Evolutionary conservation across 2,329 filamentous ascomycete genomes (phyloP), one percentile per base, ranked within the genome.

Genomic region (Sporothrix phasma): DNA sequence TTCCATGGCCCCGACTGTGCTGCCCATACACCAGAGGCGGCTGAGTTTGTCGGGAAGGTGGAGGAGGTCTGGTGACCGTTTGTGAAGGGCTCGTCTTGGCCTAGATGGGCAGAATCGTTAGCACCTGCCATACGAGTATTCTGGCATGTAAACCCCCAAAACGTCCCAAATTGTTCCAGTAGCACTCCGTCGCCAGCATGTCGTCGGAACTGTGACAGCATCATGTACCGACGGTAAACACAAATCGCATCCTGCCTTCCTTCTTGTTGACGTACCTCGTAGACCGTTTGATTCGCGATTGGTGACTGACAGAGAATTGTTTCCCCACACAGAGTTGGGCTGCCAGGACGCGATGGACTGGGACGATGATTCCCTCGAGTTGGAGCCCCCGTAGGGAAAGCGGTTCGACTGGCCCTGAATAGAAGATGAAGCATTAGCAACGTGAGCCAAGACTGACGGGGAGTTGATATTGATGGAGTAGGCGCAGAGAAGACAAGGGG

Each of bases 1-100:
- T 81, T 82, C 88, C 88, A 91, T 17, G 83, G 81, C 43, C 80
- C 76, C 13, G 64, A 7, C 5, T 80, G 68, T 83, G 81, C 45
- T 41, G 63, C 22, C 66, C 66, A 67, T 3, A 65, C 49, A 39
- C 39, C 31, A 24, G 62, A 3, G 11, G 63, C 13, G 7, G 63
- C 64, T 51, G 63, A 11, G 58, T 24, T 19, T 34, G n/a, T 34
- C 10, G 58, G 7, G 24, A 62, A 66, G 39, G 46, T 24, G 19
- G 37, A 61, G 15, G 61, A 11, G n/a, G 41, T 3, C 6, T 62
- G 51, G 19, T 61, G 45, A 37, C 29, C 34, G 46, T 24, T 63
- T 5, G 74, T 69, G 34, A 77, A 76, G 26, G 72, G 68, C 53
- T 79, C 76, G 41, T 75, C 75, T 22, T 59, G 39, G 19, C 46